Percentiles rank a stretch among this genome's conserved stretches.
phyloP scores from a whole-genome alignment of 345 rosid species.

The Pistacia atlantica region DNA sequence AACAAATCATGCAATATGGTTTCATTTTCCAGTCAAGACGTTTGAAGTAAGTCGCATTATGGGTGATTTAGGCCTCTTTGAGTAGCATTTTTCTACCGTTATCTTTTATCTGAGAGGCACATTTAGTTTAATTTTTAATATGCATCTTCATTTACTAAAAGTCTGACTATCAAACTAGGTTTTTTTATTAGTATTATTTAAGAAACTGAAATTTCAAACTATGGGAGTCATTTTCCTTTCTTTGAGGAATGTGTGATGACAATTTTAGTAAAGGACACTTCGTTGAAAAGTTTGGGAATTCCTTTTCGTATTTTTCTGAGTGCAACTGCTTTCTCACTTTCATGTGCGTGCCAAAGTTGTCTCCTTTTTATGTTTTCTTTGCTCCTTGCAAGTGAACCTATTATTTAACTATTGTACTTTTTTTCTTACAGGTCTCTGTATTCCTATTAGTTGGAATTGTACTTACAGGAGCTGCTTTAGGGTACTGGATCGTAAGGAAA shows the following conservation, averaged over 20 bases:
- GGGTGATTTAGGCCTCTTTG: not conserved
- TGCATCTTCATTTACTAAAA: not conserved
- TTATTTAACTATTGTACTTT: not conserved
- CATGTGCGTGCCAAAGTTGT: not conserved
- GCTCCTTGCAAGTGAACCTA: not conserved
- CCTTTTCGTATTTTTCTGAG: not conserved
- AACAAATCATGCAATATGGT: not conserved
- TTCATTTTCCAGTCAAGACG: not conserved
- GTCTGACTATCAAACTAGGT: too few relatives aligned
- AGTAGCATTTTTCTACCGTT: not conserved
- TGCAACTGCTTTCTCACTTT: not conserved
- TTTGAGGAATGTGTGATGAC: not conserved
- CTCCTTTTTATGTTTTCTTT: not conserved
- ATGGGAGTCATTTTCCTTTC: not conserved
- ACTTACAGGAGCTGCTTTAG: slow-evolving; percentile 92
- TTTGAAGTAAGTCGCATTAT: not conserved
- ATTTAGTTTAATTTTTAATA: not conserved
- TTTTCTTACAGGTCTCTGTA: slow-evolving; percentile 57
- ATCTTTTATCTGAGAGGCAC: not conserved
- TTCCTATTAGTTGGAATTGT: slow-evolving; percentile 64
- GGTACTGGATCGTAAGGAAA: slow-evolving; percentile 90
- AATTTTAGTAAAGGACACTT: not conserved
- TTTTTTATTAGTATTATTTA: too few relatives aligned
- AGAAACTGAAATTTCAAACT: not conserved
- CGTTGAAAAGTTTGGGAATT: not conserved